These are phyloP conservation scores for Coniochaeta sp. DNA, from an alignment of 2,329 filamentous ascomycete species.

Conservation along the genomic window DNA sequence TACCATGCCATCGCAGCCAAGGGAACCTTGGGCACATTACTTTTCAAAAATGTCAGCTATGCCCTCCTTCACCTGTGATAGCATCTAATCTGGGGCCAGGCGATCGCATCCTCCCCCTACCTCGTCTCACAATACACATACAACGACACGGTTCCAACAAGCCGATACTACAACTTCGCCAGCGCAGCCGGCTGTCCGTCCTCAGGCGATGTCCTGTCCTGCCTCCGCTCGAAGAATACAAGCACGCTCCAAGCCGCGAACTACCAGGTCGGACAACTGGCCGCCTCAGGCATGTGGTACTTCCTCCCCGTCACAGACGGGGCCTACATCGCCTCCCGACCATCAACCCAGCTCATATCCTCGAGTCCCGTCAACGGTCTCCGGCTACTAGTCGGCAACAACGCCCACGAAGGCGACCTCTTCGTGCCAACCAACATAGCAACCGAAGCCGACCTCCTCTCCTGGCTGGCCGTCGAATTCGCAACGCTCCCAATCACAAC, in stretches of 20 bases:
- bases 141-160: conserved; percentile 20
- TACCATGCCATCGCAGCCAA: background rate
- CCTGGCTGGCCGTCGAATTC: conserved; percentile 23
- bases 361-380: conserved; percentile 22
- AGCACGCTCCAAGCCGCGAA: conserved; percentile 26
- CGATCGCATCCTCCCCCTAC: conserved; percentile 35
- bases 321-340: conserved; percentile 20
- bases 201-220: conserved; percentile 21
- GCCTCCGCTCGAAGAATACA: conserved; percentile 24
- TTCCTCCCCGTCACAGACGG: conserved; percentile 30
- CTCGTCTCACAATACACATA: conserved; percentile 43
- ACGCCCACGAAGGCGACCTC: conserved; percentile 27
- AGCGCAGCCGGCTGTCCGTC: conserved; percentile 22
- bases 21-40: background rate
- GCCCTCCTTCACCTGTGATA: background rate
- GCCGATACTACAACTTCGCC: conserved; percentile 24
- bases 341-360: conserved; percentile 18
- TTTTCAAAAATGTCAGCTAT: background rate
- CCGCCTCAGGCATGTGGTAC: conserved; percentile 12
- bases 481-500: conserved; percentile 22
- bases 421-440: conserved; percentile 28
- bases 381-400: conserved; percentile 24
- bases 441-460: conserved; percentile 19
- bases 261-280: conserved; percentile 17
- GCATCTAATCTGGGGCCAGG: conserved; percentile 1